Evolutionary conservation across 1,284 basidiomycete genomes (phyloP), one percentile per base, ranked within the genome.

Genomic region (Pseudozyma sp.): DNA sequence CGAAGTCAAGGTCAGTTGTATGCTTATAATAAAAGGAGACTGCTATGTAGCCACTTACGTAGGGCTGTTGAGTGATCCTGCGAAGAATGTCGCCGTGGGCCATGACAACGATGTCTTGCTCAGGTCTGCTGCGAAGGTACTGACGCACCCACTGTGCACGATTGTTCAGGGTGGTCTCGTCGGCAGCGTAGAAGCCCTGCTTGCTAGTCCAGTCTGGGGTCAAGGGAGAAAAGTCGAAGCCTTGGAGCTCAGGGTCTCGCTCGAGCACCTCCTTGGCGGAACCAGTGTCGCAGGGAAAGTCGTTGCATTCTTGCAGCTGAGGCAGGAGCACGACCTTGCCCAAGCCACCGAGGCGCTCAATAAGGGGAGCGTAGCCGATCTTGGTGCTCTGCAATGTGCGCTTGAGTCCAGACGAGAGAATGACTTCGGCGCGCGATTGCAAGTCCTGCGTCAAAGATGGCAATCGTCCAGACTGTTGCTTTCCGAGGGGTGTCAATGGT

Each of bases 71-170:
- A 5, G 80, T 80, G 56, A 85, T 78, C 48, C 77, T 76, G 34
- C 83, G 77, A 35, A 85, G 56, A 60, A 85, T 78, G 67, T 85
- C 83, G 34, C 83, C 83, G 61, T 85, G 83, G 11, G 80, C 83
- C 59, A 85, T 78, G 58, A 83, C 56, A n/a, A 81, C 76, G 48
- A 85, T 84, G 50, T 79, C 66, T 50, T 77, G 57, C 57, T 85
- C 83, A 3, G 80, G 80, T 16, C 83, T 67, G 42, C 59, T 70
- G 49, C 79, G 79, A n/a, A 85, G 55, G 58, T 78, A 80, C 66
- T 83, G 78, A 11, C 83, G 80, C 1, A 85, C 72, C 83, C 83
- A 85, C 52, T 75, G 77, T 10, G 82, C 83, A 43, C 83, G 78
- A 14, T 71, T 73, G 55, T 67, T 65, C 51, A 85, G 73, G 39